Evolutionary conservation across 2,329 filamentous ascomycete genomes (phyloP).

Genomic region (Sporothrix luriei): DNA sequence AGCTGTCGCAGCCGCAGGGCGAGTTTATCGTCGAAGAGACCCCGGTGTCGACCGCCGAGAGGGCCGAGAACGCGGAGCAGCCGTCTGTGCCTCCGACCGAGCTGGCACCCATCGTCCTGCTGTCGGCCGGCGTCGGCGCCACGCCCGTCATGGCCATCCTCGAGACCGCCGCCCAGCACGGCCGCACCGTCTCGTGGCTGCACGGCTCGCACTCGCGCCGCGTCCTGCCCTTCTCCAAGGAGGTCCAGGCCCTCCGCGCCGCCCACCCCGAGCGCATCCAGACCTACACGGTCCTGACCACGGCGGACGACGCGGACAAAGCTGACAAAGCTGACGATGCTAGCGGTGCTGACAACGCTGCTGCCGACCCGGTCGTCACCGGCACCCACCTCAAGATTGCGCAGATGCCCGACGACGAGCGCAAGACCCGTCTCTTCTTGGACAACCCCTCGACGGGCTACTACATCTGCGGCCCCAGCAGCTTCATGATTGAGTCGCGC

Average conservation of each 20-base stretch:
- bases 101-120: constrained; percentile 61
- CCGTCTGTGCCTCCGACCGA: not conserved
- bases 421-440: constrained; percentile 57
- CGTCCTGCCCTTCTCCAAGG: constrained; percentile 58
- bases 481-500: constrained; percentile 68
- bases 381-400: constrained; percentile 62
- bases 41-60: constrained; percentile 42
- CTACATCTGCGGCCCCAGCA: constrained; percentile 70
- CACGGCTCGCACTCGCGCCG: constrained; percentile 59
- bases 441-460: constrained; percentile 61
- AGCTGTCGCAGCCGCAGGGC: constrained; percentile 59
- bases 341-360: too few relatives aligned
- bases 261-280: constrained; percentile 51
- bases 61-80: not conserved
- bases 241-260: constrained; percentile 50
- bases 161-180: constrained; percentile 50
- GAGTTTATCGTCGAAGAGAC: constrained; percentile 63
- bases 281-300: constrained; percentile 61
- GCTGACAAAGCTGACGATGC: too few relatives aligned
- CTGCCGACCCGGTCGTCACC: not conserved
- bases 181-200: constrained; percentile 62
- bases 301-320: constrained; percentile 26
- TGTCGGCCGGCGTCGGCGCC: constrained; percentile 69
- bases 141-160: constrained; percentile 69
- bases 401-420: constrained; percentile 59